Percentiles rank a stretch among this genome's conserved stretches.
Conservation (phyloP, 2,329 filamentous ascomycete genomes). For the Fusarium algeriense region DNA sequence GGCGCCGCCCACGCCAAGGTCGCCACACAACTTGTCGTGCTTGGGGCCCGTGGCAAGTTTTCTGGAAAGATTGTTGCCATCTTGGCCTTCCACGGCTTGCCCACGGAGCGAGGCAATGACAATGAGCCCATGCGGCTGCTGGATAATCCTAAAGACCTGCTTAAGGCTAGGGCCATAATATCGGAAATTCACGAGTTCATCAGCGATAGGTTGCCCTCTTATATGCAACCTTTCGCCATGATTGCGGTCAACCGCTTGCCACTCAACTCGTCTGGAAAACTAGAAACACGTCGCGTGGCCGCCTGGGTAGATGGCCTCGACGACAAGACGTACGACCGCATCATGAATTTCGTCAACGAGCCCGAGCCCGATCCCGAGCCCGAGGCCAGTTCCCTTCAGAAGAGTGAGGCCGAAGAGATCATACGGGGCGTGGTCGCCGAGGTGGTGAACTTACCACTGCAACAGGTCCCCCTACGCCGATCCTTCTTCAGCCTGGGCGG, state of each 20-base stretch:
- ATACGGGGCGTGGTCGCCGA: neutral
- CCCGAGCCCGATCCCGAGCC: neutral
- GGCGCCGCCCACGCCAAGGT: constrained; percentile 2
- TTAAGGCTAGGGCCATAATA: neutral
- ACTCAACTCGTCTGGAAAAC: neutral
- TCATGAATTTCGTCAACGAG: neutral
- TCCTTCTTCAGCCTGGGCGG: neutral
- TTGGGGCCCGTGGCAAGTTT: neutral
- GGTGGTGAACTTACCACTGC: neutral
- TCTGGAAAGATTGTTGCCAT: neutral
- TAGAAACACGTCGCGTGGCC: neutral
- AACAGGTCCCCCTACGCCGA: neutral
- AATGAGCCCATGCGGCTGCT: neutral
- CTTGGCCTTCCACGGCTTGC: neutral
- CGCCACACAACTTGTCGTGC: neutral
- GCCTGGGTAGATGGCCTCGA: neutral
- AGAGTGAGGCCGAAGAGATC: neutral
- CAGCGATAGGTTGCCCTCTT: neutral
- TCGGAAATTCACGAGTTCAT: neutral
- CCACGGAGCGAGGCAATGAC: neutral
- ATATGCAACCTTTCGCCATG: neutral
- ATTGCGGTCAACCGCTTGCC: neutral
- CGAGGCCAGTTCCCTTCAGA: neutral
- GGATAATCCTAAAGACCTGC: neutral
- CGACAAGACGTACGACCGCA: neutral